phyloP scores from a whole-genome alignment of 768 basidiomycete genomes.

The Trametopsis cervina region DNA sequence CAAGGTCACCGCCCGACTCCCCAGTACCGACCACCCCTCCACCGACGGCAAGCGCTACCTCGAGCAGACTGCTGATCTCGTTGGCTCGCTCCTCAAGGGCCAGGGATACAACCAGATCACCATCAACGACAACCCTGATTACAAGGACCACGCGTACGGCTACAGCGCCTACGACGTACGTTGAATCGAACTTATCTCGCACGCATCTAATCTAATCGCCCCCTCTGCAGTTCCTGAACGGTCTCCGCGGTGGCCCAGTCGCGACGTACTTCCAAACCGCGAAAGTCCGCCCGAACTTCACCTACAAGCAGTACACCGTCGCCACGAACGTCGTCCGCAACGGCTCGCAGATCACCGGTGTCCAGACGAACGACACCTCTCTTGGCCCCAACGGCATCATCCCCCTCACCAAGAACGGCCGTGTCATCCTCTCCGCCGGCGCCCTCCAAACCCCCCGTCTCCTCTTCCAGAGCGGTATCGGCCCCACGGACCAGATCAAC shows the following conservation, averaged over 20 bases:
- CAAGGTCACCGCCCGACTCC: conserved; percentile 43
- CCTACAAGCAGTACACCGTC: conserved; percentile 39
- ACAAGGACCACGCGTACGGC: conserved; percentile 55
- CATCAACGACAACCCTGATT: conserved; percentile 49
- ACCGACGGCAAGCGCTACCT: conserved; percentile 54
- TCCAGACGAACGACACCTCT: conserved; percentile 52
- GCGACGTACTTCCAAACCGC: conserved; percentile 58
- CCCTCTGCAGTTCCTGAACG: conserved; percentile 22
- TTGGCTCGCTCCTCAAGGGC: conserved; percentile 33
- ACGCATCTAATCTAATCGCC: conserved; percentile 1
- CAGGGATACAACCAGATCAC: conserved; percentile 48
- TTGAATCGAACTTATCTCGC: neutral
- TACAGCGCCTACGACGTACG: conserved; percentile 36
- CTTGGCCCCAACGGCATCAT: conserved; percentile 50
- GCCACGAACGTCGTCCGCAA: conserved; percentile 51
- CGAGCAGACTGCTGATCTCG: conserved; percentile 41
- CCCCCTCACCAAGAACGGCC: conserved; percentile 46
- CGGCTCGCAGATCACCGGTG: conserved; percentile 48
- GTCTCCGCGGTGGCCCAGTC: conserved; percentile 45
- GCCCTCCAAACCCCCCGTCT: conserved; percentile 50
- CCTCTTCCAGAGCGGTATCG: conserved; percentile 56
- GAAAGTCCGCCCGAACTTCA: conserved; percentile 42
- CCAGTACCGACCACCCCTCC: conserved; percentile 51
- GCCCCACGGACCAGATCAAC: conserved; percentile 50
- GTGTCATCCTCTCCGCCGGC: conserved; percentile 54